Conservation (phyloP, 768 basidiomycete genomes). For the Boletus rubroflammeus region DNA sequence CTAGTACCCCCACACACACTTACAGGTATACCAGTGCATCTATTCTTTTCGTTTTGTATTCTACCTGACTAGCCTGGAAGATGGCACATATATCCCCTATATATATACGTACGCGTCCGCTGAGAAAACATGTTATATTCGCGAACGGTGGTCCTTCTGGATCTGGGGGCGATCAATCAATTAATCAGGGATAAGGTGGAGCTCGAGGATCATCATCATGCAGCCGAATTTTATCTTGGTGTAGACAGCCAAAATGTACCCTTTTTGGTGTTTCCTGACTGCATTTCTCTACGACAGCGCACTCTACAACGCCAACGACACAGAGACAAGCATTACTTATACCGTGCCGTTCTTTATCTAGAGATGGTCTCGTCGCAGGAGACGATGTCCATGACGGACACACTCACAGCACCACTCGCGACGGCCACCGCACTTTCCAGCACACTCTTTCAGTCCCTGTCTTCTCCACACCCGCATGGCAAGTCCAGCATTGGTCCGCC, state of each 20-base stretch:
- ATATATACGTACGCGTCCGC: not conserved
- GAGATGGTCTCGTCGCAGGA: constrained; percentile 10
- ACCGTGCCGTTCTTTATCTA: not conserved
- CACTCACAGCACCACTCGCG: constrained; percentile 58
- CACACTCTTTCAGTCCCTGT: constrained; percentile 68
- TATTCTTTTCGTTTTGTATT: constrained; percentile 24
- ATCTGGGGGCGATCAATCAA: too few species aligned
- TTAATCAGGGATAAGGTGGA: too few species aligned
- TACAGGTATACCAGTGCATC: constrained; percentile 17
- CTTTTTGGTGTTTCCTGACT: too few species aligned
- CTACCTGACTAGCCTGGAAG: not conserved
- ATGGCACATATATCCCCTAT: not conserved
- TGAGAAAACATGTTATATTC: not conserved
- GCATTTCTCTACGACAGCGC: too few species aligned
- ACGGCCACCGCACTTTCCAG: constrained; percentile 62
- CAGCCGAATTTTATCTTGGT: too few species aligned
- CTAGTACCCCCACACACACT: constrained; percentile 9
- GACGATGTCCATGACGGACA: constrained; percentile 49
- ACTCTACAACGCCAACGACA: not conserved
- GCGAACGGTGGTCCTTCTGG: too few species aligned
- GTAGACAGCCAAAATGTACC: too few species aligned
- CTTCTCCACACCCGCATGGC: constrained; percentile 48
- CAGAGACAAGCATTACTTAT: not conserved
- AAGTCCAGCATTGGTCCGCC: constrained; percentile 38
- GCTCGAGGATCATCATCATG: too few species aligned